phyloP scores from a whole-genome alignment of 768 basidiomycete species.

The Podaxis sp. region DNA sequence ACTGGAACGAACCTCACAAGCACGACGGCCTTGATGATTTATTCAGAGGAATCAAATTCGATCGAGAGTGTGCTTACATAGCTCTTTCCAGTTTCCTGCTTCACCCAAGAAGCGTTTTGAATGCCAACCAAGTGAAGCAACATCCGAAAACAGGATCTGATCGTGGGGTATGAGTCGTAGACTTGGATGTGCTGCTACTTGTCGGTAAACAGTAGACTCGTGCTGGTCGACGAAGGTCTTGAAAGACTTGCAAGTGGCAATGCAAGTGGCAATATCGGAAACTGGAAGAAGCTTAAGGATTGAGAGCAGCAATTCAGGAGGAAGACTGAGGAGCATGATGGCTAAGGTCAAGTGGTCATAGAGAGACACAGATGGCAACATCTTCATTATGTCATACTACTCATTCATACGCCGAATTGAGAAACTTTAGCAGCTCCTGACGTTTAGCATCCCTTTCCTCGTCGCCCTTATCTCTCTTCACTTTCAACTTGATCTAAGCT shows the following conservation, averaged over 20 bases:
- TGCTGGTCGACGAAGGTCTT: conserved; percentile 41
- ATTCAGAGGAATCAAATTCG: not conserved
- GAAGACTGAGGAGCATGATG: conserved; percentile 39
- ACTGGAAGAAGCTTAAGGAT: conserved; percentile 49
- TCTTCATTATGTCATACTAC: conserved; percentile 11
- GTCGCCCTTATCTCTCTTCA: conserved; percentile 55
- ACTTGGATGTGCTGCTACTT: conserved; percentile 48
- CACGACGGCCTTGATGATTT: conserved; percentile 38
- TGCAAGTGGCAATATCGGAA: conserved; percentile 31
- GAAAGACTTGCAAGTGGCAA: conserved; percentile 42
- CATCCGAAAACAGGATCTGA: conserved; percentile 1
- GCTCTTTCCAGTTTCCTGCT: conserved; percentile 48
- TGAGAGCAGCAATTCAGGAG: conserved; percentile 52
- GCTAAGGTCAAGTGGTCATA: not conserved
- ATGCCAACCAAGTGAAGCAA: not conserved
- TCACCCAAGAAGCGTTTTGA: conserved; percentile 31
- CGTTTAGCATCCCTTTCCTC: conserved; percentile 54
- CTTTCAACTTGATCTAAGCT: conserved; percentile 55
- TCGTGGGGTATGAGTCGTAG: conserved; percentile 29
- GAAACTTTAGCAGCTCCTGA: conserved; percentile 45
- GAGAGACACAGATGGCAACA: not conserved
- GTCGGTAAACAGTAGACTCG: conserved; percentile 49
- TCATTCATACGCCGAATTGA: conserved; percentile 48
- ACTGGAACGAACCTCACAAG: conserved; percentile 35
- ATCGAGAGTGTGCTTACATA: conserved; percentile 43